Percentiles rank a stretch among this genome's conserved stretches.
These are phyloP conservation scores for Colletotrichum trifolii DNA, from an alignment of 2,329 filamentous ascomycete genomes.

Conservation along the genomic window DNA sequence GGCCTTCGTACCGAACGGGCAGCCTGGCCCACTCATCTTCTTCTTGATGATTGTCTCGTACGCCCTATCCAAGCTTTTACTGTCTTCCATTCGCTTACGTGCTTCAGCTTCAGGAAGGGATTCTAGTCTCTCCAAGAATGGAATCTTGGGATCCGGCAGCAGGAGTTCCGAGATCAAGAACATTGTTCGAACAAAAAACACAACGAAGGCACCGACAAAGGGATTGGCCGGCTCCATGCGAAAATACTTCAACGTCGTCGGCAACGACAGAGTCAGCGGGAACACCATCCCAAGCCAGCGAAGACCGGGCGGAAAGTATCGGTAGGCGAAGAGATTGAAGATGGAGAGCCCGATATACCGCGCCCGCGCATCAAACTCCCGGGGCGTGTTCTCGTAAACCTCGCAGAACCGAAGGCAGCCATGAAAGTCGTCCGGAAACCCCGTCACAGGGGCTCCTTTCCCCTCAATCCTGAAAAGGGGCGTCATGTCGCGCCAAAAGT, in stretches of 20 bases:
- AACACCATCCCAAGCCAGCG: constrained; percentile 13
- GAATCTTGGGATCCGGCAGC: neutral
- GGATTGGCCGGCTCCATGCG: constrained; percentile 8
- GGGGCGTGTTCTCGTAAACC: neutral
- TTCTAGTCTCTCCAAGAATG: constrained; percentile 3
- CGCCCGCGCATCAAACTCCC: neutral
- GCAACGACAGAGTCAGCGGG: neutral
- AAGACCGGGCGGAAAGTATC: constrained; percentile 5
- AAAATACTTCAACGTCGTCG: constrained; percentile 2
- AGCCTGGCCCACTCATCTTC: constrained; percentile 5
- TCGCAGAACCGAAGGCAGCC: constrained; percentile 14
- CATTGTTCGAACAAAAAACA: neutral
- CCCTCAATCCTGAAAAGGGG: constrained; percentile 10
- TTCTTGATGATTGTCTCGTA: constrained; percentile 4
- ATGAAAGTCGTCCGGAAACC: constrained; percentile 5
- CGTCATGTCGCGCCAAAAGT: constrained; percentile 12
- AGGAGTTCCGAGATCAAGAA: constrained; percentile 3
- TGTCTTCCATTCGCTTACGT: constrained; percentile 11
- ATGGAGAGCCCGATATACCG: neutral
- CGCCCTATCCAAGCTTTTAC: neutral
- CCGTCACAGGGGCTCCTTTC: neutral
- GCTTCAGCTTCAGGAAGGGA: neutral
- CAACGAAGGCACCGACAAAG: neutral
- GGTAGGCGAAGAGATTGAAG: constrained; percentile 17
- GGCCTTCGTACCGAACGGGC: constrained; percentile 6